Conservation (phyloP, 2,329 filamentous ascomycete species). For the Cladosporium sp. region DNA sequence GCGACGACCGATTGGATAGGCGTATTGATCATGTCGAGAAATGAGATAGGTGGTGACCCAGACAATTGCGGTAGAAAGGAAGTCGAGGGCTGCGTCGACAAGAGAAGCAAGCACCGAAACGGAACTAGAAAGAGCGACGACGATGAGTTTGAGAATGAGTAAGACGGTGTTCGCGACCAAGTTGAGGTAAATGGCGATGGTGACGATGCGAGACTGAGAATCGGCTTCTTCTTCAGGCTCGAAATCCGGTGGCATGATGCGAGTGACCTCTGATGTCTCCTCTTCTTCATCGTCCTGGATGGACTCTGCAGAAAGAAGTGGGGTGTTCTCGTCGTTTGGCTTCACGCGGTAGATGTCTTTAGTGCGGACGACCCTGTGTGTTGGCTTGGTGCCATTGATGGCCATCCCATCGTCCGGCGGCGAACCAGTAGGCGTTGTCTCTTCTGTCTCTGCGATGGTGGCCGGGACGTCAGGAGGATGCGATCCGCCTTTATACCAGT, state of each 20-base stretch:
- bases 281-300: conserved; percentile 43
- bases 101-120: conserved; percentile 76
- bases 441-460: conserved; percentile 64
- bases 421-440: conserved; percentile 40
- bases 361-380: conserved; percentile 64
- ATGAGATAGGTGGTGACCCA: conserved; percentile 75
- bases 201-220: conserved; percentile 70
- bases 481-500: conserved; percentile 6
- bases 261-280: conserved; percentile 26
- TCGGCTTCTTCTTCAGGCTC: conserved; percentile 68
- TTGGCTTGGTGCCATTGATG: conserved; percentile 9
- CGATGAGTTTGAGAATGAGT: conserved; percentile 70
- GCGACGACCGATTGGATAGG: conserved; percentile 73
- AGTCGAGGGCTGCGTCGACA: conserved; percentile 76
- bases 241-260: conserved; percentile 63
- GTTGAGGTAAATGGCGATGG: conserved; percentile 84
- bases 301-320: conserved; percentile 52
- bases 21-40: conserved; percentile 67
- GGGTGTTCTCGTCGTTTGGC: conserved; percentile 58
- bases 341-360: conserved; percentile 76
- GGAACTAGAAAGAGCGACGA: conserved; percentile 73
- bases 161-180: conserved; percentile 72
- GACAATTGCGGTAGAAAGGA: conserved; percentile 76
- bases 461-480: conserved; percentile 54
- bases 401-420: conserved; percentile 13